These are phyloP conservation scores for Klebsormidium nitens DNA, from an alignment of 139 green algal species.

Conservation along the genomic window DNA sequence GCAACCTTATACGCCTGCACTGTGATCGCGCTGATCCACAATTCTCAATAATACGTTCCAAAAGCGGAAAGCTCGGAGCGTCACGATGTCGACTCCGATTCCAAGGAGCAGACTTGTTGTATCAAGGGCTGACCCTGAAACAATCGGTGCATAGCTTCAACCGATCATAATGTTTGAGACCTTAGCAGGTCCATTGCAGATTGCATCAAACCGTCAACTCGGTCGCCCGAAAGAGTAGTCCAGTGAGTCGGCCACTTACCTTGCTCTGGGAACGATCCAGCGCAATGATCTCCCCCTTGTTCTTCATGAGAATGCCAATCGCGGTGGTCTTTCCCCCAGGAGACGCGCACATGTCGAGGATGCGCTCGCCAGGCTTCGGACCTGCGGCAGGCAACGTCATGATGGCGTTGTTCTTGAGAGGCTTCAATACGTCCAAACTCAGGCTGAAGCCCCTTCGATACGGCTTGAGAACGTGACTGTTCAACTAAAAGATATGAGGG, in stretches of 20 bases:
- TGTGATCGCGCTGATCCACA: too few species aligned
- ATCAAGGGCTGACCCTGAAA: too few species aligned
- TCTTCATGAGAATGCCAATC: slow-evolving; percentile 74
- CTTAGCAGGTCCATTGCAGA: too few species aligned
- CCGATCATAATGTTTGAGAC: too few species aligned
- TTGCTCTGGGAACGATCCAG: slow-evolving; percentile 81
- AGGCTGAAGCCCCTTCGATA: neutral
- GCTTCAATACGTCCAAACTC: neutral
- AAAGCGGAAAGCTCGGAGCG: too few species aligned
- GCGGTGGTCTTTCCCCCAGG: slow-evolving; percentile 86
- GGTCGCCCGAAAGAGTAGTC: slow-evolving; percentile 10
- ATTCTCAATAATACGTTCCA: too few species aligned
- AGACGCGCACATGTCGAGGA: slow-evolving; percentile 92
- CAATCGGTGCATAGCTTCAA: too few species aligned
- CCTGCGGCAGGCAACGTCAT: neutral
- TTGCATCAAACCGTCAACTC: neutral
- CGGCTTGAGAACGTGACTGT: too few species aligned
- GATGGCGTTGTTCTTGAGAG: neutral
- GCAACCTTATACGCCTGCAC: too few species aligned
- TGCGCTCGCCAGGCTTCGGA: slow-evolving; percentile 37
- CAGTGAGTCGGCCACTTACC: slow-evolving; percentile 44
- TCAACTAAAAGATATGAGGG: too few species aligned
- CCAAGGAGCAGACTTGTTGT: too few species aligned
- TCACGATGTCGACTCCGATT: too few species aligned
- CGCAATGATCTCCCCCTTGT: slow-evolving; percentile 64